Evolutionary conservation across 2,329 filamentous ascomycete species (phyloP).

Genomic region (Curvularia verruculosa): DNA sequence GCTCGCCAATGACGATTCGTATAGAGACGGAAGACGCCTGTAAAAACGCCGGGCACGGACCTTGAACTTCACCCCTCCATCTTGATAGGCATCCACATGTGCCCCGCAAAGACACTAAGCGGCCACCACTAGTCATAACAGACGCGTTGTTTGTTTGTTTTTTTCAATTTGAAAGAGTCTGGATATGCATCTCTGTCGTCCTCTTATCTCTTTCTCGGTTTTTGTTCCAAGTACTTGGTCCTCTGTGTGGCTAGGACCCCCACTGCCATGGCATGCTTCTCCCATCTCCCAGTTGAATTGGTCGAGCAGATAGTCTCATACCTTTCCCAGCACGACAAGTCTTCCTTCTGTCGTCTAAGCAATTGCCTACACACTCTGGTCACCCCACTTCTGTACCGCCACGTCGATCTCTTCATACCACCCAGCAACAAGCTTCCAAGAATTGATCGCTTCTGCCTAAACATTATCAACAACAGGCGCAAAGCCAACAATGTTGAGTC

Average conservation of each 20-base stretch:
- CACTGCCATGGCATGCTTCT: slow-evolving; percentile 27
- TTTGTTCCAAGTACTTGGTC: not conserved
- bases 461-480: slow-evolving; percentile 22
- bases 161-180: not conserved
- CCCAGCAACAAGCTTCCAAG: slow-evolving; percentile 26
- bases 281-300: slow-evolving; percentile 31
- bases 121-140: not conserved
- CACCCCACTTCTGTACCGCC: slow-evolving; percentile 29
- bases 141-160: no score
- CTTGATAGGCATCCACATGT: slow-evolving; percentile 4
- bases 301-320: slow-evolving; percentile 31
- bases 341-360: slow-evolving; percentile 21
- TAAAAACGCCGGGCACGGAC: slow-evolving; percentile 3
- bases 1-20: not conserved
- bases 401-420: slow-evolving; percentile 31
- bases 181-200: not conserved
- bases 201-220: not conserved
- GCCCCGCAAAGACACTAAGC: not conserved
- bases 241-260: not conserved
- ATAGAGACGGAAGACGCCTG: not conserved
- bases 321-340: slow-evolving; percentile 26
- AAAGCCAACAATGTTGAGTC: slow-evolving; percentile 28
- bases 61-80: not conserved
- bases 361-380: slow-evolving; percentile 20
- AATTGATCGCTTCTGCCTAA: slow-evolving; percentile 35